Evolutionary conservation across 352 stramenopile genomes (phyloP), one percentile per base, ranked within the genome.

Genomic region (Globisporangium yorkense): DNA sequence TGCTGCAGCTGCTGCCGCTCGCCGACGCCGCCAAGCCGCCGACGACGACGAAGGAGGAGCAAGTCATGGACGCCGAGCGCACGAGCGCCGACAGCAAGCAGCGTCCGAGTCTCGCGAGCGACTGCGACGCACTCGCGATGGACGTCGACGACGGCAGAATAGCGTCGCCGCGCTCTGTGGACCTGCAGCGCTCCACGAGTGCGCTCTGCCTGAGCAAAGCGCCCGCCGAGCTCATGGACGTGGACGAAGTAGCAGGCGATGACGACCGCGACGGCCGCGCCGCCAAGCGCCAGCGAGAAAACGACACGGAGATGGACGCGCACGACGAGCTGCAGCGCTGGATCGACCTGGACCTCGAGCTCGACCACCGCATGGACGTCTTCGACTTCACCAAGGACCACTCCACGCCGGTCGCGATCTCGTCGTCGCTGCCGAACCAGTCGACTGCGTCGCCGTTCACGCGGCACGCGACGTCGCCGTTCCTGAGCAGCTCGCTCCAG

Each of bases 241-340:
- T 29, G 12, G 54, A 62, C 20, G 33, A 43, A 29, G 33, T 33
- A n/a, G 13, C 61, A 21, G 29, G 40, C 41, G 43, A 24, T n/a
- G 44, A 54, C 27, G 47, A 51, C 35, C 35, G 29, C n/a, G 47
- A 50, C 27, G 39, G 47, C 7, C 57, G 57, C 41, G 59, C 47
- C 7, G 59, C 51, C 29, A 65, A 65, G 47, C 52, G 53, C 29
- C 51, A 54, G 45, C 52, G 59, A 10, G 59, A 65, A 20, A 65
- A 65, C 35, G 59, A 65, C 47, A 29, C 62, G 46, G 71, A 79
- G 48, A 69, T 70, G 61, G 71, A 82, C 18, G 56, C 61, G 43
- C 68, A 82, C 39, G 75, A 87, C 56, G 77, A 87, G 51, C 61
- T 87, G 44, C 65, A 84, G 62, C 72, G 72, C 27, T 83, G 75